phyloP scores from a whole-genome alignment of 2,329 filamentous ascomycete genomes.

The Pseudogymnoascus sp. region DNA sequence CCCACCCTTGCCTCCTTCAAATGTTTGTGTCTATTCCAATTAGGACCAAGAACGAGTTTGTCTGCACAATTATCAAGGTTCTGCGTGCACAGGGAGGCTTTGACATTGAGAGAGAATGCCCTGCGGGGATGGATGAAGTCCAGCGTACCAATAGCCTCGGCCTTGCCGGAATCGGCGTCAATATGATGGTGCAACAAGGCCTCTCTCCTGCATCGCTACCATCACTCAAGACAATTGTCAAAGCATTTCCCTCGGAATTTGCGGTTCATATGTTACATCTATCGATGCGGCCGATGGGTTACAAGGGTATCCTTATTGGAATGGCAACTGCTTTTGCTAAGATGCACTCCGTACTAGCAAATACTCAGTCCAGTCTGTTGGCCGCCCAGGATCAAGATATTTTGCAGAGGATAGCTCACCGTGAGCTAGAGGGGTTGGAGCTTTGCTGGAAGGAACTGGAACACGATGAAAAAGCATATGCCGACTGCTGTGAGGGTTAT shows the following conservation, averaged over 20 bases:
- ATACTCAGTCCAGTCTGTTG: constrained; percentile 6
- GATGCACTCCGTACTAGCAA: constrained; percentile 15
- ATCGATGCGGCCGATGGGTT: constrained; percentile 19
- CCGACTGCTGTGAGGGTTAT: constrained; percentile 14
- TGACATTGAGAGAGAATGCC: constrained; percentile 26
- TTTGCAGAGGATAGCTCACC: constrained; percentile 12
- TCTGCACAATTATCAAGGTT: constrained; percentile 30
- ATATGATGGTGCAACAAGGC: constrained; percentile 19
- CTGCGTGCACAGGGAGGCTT: constrained; percentile 35
- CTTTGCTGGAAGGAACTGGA: constrained; percentile 14
- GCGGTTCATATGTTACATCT: constrained; percentile 19
- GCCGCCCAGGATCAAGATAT: constrained; percentile 11
- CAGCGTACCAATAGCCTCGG: constrained; percentile 22
- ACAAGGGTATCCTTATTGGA: constrained; percentile 25
- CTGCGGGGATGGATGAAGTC: constrained; percentile 35
- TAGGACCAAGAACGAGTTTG: constrained; percentile 26
- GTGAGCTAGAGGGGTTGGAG: constrained; percentile 14
- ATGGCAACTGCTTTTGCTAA: constrained; percentile 29
- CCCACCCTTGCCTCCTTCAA: constrained; percentile 31
- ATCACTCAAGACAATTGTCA: constrained; percentile 22
- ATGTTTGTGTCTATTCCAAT: constrained; percentile 29
- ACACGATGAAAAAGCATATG: constrained; percentile 10
- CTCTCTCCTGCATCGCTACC: constrained; percentile 11
- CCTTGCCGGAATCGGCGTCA: constrained; percentile 28
- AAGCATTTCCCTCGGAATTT: constrained; percentile 20